Evolutionary conservation across 306 rosid species (phyloP).

Genomic region (Fagus sylvatica): DNA sequence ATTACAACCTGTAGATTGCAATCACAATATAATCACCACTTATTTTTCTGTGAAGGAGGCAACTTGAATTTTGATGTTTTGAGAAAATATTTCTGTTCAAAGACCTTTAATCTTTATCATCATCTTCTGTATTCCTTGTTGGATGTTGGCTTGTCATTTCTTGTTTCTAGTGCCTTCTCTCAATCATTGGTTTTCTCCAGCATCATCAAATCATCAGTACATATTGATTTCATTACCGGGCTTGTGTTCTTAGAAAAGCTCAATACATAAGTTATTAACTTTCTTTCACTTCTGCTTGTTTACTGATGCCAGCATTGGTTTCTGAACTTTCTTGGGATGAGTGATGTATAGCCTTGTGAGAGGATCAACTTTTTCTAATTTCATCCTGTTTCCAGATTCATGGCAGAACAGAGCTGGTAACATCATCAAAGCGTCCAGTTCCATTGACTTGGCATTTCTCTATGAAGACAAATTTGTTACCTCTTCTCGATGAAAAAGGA

Average conservation of each 20-base stretch:
- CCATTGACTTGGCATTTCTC: slow-evolving; percentile 97
- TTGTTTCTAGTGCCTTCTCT: background rate
- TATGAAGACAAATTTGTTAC: slow-evolving; percentile 61
- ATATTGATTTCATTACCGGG: slow-evolving; percentile 11
- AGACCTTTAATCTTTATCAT: background rate
- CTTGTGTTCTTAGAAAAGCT: slow-evolving; percentile 3
- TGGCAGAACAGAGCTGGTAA: slow-evolving; percentile 89
- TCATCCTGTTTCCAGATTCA: slow-evolving; percentile 67
- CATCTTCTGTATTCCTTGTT: background rate
- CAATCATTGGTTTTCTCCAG: background rate
- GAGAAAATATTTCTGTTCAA: background rate
- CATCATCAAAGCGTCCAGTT: slow-evolving; percentile 89
- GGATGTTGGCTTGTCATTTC: background rate
- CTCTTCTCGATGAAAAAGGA: slow-evolving; percentile 87
- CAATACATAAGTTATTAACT: background rate
- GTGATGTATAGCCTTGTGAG: background rate
- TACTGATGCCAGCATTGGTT: slow-evolving; percentile 7
- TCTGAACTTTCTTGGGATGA: slow-evolving; percentile 8
- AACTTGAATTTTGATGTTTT: background rate
- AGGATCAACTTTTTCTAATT: slow-evolving; percentile 8
- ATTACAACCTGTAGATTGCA: background rate
- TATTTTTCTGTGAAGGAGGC: background rate
- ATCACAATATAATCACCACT: background rate
- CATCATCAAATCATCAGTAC: background rate
- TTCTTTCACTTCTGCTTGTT: slow-evolving; percentile 18